Evolutionary conservation across 805 yeast species (phyloP), one percentile per base, ranked within the genome.

Genomic region (Nakazawaea ishiwadae): DNA sequence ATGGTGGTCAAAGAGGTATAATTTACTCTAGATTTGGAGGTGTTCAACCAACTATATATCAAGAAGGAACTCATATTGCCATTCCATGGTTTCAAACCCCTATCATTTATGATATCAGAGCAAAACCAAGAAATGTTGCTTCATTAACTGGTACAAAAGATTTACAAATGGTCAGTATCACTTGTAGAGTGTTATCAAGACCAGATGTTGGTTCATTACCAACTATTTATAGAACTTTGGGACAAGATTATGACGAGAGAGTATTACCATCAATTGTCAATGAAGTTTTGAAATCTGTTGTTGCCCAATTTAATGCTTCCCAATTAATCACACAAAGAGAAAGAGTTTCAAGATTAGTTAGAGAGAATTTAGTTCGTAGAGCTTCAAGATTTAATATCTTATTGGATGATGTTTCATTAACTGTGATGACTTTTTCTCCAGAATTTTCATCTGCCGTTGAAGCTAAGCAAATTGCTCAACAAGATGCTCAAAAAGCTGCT

Each of bases 281-380:
- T 61, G 99, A 93, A 67, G 98, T 93, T 41, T 75, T 93, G 60
- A 93, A 93, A 64, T 78, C 96, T 2, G 97, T 93, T 37, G 96
- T 93, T 47, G 99, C 99, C 5, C 99, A 93, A 66, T 93, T 91
- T 72, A 93, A 93, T 62, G 99, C 99, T 5, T 85, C 97, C 11
- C 99, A 93, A 66, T 77, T 93, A 56, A 93, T 93, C 62, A 93
- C 99, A n/a, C 98, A 93, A 69, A 88, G 99, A 75, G 99, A 93
- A 62, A 84, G 86, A 54, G 97, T 93, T 15, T 85, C 96, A 2
- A 73, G 88, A 54, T 74, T 93, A 54, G 96, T 93, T 37, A 82
- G 93, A 59, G 99, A 93, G 48, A 88, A 81, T 54, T 75, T 93
- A 53, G 79, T 88, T 41, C 86, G 90, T 69, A 83, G 99, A 62